These are phyloP conservation scores for Cystobasidium onofrii DNA, from an alignment of 768 basidiomycete genomes.

Conservation along the genomic window DNA sequence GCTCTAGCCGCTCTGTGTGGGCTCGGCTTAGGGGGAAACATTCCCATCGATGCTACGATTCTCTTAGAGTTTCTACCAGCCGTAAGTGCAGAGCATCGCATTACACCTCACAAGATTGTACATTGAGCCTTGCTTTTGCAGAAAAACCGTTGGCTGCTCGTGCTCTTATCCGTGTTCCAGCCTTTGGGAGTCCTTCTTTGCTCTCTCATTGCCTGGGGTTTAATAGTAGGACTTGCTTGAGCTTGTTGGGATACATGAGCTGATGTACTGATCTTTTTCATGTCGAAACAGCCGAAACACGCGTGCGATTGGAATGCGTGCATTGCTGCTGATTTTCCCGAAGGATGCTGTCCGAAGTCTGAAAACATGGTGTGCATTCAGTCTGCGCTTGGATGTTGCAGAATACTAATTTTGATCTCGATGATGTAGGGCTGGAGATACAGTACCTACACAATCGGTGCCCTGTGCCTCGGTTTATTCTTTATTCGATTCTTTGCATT, in stretches of 20 bases:
- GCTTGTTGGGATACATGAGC: too few species aligned
- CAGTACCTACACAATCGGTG: constrained; percentile 44
- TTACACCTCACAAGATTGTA: background rate
- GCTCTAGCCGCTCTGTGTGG: constrained; percentile 43
- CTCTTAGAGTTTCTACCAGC: constrained; percentile 48
- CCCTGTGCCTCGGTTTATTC: constrained; percentile 46
- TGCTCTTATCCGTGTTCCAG: constrained; percentile 47
- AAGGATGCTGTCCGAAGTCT: constrained; percentile 45
- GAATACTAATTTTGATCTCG: background rate
- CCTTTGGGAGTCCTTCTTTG: constrained; percentile 47
- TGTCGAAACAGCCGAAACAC: background rate
- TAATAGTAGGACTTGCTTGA: constrained; percentile 42
- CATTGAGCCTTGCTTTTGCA: constrained; percentile 4
- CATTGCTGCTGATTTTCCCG: constrained; percentile 14
- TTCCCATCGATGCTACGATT: constrained; percentile 46
- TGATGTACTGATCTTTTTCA: too few species aligned
- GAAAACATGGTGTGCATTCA: constrained; percentile 37
- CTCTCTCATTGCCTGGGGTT: constrained; percentile 44
- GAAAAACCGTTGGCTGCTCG: constrained; percentile 45
- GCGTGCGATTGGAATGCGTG: constrained; percentile 29
- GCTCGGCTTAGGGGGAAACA: constrained; percentile 47
- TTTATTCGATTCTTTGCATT: constrained; percentile 47
- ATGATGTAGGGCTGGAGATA: constrained; percentile 48
- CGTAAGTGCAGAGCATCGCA: background rate
- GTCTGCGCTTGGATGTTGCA: background rate